Evolutionary conservation across 805 yeast species (phyloP), one percentile per base, ranked within the genome.

Genomic region (Scheffersomyces coipomensis): DNA sequence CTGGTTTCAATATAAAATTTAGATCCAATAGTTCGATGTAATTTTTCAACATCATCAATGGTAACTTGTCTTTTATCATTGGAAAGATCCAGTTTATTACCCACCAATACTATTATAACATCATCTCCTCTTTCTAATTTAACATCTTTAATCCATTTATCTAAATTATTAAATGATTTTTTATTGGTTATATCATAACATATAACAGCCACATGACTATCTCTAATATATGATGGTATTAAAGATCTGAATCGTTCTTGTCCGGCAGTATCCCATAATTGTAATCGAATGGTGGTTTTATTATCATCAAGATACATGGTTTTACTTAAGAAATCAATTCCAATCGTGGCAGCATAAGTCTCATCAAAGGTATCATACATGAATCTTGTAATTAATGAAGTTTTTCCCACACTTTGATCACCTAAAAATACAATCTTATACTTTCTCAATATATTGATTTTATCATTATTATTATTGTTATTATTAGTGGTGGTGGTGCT

Each of bases 281-380:
- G 99, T 46, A 93, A 74, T 53, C 99, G 76, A 29, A 93, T 87
- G 3, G 99, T 93, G 5, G 30, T 27, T 50, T 91, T 67, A 47
- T 68, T 89, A 62, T 93, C 98, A 50, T 95, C 97, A 35, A 93
- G 71, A 61, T 93, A 93, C 95, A 88, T 88, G 4, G 97, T 89
- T 56, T 87, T 91, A 29, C 95, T 86, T 49, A 93, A 76, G 57
- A 93, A 93, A 60, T 93, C 98, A 46, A 93, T 93, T 19, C 99
- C 99, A 39, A 93, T 89, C 0, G 99, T 91, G 13, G 99, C 98
- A 0, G 88, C 88, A 59, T 93, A 93, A 58, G 90, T 96, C 27
- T 93, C 91, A 62, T 91, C 97, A 62, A 91, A 91, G 15, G 96
- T 85, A 60, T 93, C 98, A 60, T 91, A 91, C 98, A 91, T 91